A percentile compares a stretch with the other conserved stretches of the same genome.
Conservation (phyloP, 2,329 filamentous ascomycete genomes). For the Onygenales sp. region DNA sequence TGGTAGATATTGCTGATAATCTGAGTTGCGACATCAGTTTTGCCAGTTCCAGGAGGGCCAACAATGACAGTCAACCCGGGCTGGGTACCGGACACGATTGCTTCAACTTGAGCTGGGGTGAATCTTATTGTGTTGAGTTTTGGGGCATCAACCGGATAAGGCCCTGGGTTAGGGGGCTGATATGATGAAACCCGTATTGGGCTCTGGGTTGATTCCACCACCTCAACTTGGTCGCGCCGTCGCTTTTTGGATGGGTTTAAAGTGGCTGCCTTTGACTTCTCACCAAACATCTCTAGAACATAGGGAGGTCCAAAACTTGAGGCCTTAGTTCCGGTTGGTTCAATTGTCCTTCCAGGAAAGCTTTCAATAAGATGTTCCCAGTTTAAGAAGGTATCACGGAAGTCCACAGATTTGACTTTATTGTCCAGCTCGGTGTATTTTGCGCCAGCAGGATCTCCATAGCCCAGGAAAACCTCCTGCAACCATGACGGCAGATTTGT, state of each 20-base stretch:
- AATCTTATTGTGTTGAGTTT: conserved; percentile 79
- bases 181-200: conserved; percentile 80
- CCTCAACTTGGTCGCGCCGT: conserved; percentile 65
- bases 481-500: conserved; percentile 83
- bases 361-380: conserved; percentile 92
- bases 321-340: conserved; percentile 61
- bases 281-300: conserved; percentile 60
- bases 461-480: conserved; percentile 94
- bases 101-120: conserved; percentile 82
- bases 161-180: conserved; percentile 76
- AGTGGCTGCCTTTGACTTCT: conserved; percentile 39
- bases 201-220: conserved; percentile 52
- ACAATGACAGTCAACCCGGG: conserved; percentile 90
- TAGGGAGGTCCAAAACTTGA: conserved; percentile 81
- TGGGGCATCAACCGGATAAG: conserved; percentile 75
- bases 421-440: conserved; percentile 76
- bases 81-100: conserved; percentile 87
- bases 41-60: conserved; percentile 90
- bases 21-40: conserved; percentile 97
- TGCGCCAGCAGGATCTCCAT: conserved; percentile 82
- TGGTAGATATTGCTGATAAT: conserved; percentile 99
- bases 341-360: conserved; percentile 76
- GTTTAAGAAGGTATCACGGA: conserved; percentile 86
- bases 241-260: conserved; percentile 74
- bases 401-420: conserved; percentile 70